Percentiles rank a stretch among this genome's conserved stretches.
These are phyloP conservation scores for Cotoneaster glaucophyllus DNA, from an alignment of 306 rosid species.

Conservation along the genomic window DNA sequence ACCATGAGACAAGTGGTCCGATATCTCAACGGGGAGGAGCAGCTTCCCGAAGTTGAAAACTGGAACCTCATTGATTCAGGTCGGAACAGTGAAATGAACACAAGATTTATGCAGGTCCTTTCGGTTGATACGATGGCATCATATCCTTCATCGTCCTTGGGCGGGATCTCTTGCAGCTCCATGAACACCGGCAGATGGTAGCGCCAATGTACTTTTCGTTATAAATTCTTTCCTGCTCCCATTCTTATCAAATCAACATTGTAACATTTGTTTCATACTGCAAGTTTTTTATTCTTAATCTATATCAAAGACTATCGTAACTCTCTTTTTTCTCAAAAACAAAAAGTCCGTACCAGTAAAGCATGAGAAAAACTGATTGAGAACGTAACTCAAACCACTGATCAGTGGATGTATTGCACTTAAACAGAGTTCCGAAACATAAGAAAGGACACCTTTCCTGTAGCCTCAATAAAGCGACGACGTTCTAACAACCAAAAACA, in stretches of 20 bases:
- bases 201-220: neutral
- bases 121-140: slow-evolving; percentile 8
- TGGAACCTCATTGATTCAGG: slow-evolving; percentile 25
- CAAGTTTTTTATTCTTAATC: too few species aligned
- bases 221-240: neutral
- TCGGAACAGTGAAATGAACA: slow-evolving; percentile 8
- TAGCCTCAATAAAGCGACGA: neutral
- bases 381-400: slow-evolving; percentile 16
- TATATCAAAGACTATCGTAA: too few species aligned
- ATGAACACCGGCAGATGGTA: slow-evolving; percentile 39
- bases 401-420: slow-evolving; percentile 27
- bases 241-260: neutral
- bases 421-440: slow-evolving; percentile 22
- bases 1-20: slow-evolving; percentile 50
- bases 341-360: too few species aligned
- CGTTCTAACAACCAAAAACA: neutral
- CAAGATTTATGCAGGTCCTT: slow-evolving; percentile 17
- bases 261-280: neutral
- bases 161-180: slow-evolving; percentile 22
- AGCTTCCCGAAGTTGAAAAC: slow-evolving; percentile 27
- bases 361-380: too few species aligned
- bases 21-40: slow-evolving; percentile 44
- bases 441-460: slow-evolving; percentile 12
- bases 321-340: too few species aligned
- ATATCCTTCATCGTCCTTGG: slow-evolving; percentile 18